Percentiles rank a stretch among this genome's conserved stretches.
Conservation (phyloP, 331 rosid genomes). For the Spiraea crenata region DNA sequence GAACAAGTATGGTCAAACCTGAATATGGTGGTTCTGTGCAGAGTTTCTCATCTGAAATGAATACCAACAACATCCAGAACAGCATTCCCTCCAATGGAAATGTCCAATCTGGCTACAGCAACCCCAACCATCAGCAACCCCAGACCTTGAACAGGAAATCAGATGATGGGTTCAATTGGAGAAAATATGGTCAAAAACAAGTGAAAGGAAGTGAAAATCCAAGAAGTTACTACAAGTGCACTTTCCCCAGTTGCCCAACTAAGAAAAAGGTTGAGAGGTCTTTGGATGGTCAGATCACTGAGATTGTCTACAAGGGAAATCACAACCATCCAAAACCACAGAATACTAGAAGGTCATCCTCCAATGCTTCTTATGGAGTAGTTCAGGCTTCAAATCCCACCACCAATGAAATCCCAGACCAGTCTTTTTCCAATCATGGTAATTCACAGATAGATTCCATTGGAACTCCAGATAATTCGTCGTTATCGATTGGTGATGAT, state of each 20-base stretch:
- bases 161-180: conserved; percentile 95
- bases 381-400: conserved; percentile 41
- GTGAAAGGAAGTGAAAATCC: conserved; percentile 99
- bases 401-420: conserved; percentile 47
- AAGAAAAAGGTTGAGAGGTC: conserved; percentile 93
- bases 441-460: conserved; percentile 60
- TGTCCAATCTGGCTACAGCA: conserved; percentile 33
- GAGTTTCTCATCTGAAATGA: conserved; percentile 47
- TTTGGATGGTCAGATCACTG: conserved; percentile 85
- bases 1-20: conserved; percentile 40
- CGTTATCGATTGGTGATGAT: conserved; percentile 74
- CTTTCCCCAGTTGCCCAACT: conserved; percentile 84
- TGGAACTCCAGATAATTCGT: conserved; percentile 86
- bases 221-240: conserved; percentile 96
- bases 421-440: conserved; percentile 47
- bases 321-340: conserved; percentile 96
- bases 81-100: conserved; percentile 33
- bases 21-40: conserved; percentile 42
- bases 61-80: conserved; percentile 31
- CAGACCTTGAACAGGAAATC: conserved; percentile 66
- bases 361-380: conserved; percentile 38
- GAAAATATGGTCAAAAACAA: conserved; percentile 95
- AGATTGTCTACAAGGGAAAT: conserved; percentile 88
- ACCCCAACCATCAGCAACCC: conserved; percentile 42
- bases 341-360: conserved; percentile 33